These are phyloP conservation scores for Entophlyctis luteolus DNA, from an alignment of 192 early-diverging fungal species.

Conservation along the genomic window DNA sequence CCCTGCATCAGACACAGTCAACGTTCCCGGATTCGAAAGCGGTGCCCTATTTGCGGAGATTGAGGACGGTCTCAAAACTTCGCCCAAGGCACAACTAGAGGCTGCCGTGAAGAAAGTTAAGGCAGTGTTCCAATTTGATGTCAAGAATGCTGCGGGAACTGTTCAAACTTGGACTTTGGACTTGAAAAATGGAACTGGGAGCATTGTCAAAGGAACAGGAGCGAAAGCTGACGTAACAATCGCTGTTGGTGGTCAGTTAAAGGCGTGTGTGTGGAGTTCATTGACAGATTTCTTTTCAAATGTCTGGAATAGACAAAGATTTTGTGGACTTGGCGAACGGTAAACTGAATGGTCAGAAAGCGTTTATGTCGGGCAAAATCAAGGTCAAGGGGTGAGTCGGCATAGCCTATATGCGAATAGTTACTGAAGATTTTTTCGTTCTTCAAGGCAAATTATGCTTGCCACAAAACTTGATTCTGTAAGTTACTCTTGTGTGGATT, in stretches of 20 bases:
- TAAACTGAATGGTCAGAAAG: slow-evolving; percentile 84
- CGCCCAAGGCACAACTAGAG: slow-evolving; percentile 60
- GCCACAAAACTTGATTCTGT: slow-evolving; percentile 49
- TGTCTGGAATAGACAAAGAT: slow-evolving; percentile 54
- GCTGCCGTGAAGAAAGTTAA: slow-evolving; percentile 71
- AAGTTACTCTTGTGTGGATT: not conserved
- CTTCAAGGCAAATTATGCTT: slow-evolving; percentile 50
- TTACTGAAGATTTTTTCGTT: too few relatives aligned
- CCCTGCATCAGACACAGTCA: slow-evolving; percentile 33
- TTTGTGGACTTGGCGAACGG: slow-evolving; percentile 82
- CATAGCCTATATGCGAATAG: too few relatives aligned
- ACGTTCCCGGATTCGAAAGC: slow-evolving; percentile 69
- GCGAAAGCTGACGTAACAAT: slow-evolving; percentile 71
- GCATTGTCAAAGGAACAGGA: slow-evolving; percentile 52
- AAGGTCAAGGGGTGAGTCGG: slow-evolving; percentile 78
- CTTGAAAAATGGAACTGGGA: slow-evolving; percentile 71
- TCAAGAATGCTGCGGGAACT: slow-evolving; percentile 69
- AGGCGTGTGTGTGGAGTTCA: not conserved
- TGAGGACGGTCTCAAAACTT: slow-evolving; percentile 50
- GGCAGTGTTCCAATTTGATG: slow-evolving; percentile 82
- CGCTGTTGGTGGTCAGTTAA: slow-evolving; percentile 37
- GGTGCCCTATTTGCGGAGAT: slow-evolving; percentile 72
- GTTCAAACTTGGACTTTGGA: slow-evolving; percentile 79
- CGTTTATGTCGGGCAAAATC: slow-evolving; percentile 85
- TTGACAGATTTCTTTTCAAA: not conserved